These are phyloP conservation scores for Cyberlindnera mrakii DNA, from an alignment of 805 yeast genomes.

Conservation along the genomic window DNA sequence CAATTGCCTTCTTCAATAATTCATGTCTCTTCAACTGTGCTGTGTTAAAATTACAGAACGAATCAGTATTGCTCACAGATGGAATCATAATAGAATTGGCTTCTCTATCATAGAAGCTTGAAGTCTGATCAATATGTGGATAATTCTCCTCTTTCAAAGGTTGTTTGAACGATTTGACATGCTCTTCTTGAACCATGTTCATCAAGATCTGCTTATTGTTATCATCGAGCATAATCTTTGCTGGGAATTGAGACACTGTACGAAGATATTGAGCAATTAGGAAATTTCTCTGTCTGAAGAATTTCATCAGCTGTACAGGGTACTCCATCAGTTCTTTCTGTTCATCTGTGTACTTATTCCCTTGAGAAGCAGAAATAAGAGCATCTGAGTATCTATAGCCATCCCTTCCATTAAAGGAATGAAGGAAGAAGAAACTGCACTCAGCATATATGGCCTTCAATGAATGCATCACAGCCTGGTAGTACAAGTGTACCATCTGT, in stretches of 20 bases:
- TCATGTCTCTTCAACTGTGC: conserved; percentile 18
- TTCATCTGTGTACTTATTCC: conserved; percentile 4
- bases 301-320: conserved; percentile 24
- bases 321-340: conserved; percentile 18
- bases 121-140: conserved; percentile 20
- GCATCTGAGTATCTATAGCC: conserved; percentile 24
- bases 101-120: conserved; percentile 17
- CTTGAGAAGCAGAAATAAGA: conserved; percentile 5
- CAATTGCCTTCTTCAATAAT: conserved; percentile 9
- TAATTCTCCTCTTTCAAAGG: conserved; percentile 17
- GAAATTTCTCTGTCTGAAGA: conserved; percentile 24
- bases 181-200: conserved; percentile 23
- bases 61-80: conserved; percentile 14
- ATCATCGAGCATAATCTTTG: conserved; percentile 22
- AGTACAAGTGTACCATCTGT: conserved; percentile 26
- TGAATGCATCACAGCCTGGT: conserved; percentile 27
- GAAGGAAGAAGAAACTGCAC: conserved; percentile 28
- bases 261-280: conserved; percentile 16
- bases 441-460: conserved; percentile 32
- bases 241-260: conserved; percentile 22
- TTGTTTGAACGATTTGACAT: conserved; percentile 21
- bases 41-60: conserved; percentile 18
- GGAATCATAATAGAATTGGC: conserved; percentile 23
- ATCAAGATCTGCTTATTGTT: conserved; percentile 19
- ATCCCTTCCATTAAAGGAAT: conserved; percentile 31